Base-by-base conservation (phyloP, 768 basidiomycete genomes). In the Amanita pseudoporphyria region DNA sequence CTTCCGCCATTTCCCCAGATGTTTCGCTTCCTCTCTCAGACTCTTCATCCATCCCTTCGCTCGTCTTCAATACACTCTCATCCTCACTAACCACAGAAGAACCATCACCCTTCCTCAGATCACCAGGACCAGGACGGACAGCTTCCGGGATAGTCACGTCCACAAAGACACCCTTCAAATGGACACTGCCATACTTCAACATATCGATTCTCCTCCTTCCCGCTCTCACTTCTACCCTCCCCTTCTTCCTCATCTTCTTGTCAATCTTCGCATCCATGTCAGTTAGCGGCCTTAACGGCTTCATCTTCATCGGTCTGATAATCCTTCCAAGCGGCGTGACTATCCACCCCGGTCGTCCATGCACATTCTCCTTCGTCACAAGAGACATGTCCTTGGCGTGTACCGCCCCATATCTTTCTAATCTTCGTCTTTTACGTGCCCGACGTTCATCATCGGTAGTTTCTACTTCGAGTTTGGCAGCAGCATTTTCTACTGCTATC, bases 121-220 rank as follows among this genome's bases (percentile, higher is more conserved):
- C n/a, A n/a, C 9, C 43, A 21, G n/a, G n/a, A n/a, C n/a, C n/a
- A n/a, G 43, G 18, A 45, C 13, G 19, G 33, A 5, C 18, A 22
- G 4, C 19, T 13, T 30, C 46, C 5, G 46, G 46, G 6, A 47
- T n/a, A 2, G 36, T 22, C 14, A 66, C 57, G 31, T 79, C 82
- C 57, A 89, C 58, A 62, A 87, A 84, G 19, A 76, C 64, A 2
- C 86, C 88, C 51, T 77, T 84, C 56, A 89, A 57, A 61, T 87
- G 81, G 14, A 71, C 70, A 37, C 84, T 82, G 18, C 79, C 83
- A 71, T 79, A 90, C 44, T 73, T 72, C 13, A 77, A 74, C 55
- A 87, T 81, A 57, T 91, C 87, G 55, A 92, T 89, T 39, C 72
- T 79, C 51, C 71, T 70, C 51, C 76, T 66, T 52, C 83, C 69